phyloP scores from a whole-genome alignment of 2,329 filamentous ascomycete genomes.

The Huntiella omanensis region DNA sequence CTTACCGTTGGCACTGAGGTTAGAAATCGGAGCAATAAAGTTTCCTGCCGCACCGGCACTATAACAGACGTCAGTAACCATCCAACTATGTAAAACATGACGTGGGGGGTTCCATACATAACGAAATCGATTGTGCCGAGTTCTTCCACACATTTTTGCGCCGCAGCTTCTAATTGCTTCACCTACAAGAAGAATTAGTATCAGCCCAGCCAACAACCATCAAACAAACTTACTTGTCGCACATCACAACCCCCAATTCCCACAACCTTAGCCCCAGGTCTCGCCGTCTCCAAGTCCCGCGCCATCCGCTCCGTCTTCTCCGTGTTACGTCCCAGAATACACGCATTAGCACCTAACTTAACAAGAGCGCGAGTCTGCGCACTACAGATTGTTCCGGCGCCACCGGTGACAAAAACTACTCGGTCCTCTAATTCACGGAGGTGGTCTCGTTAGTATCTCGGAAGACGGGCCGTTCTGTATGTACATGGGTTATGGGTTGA shows the following conservation, averaged over 20 bases:
- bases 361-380: conserved; percentile 86
- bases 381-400: conserved; percentile 83
- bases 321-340: conserved; percentile 77
- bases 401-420: conserved; percentile 88
- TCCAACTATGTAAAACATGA: neutral
- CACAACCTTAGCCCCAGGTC: conserved; percentile 64
- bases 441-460: too few relatives aligned
- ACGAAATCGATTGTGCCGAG: conserved; percentile 81
- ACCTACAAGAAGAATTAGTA: conserved; percentile 19
- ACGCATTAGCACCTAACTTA: conserved; percentile 77
- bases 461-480: too few relatives aligned
- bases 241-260: conserved; percentile 71
- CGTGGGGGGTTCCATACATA: conserved; percentile 41
- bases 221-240: conserved; percentile 34
- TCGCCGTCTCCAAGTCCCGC: conserved; percentile 60
- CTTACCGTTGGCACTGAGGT: conserved; percentile 52
- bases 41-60: conserved; percentile 91
- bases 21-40: conserved; percentile 71
- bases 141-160: conserved; percentile 61
- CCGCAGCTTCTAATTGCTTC: conserved; percentile 51
- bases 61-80: conserved; percentile 7
- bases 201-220: neutral
- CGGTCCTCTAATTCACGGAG: conserved; percentile 43
- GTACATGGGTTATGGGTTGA: too few relatives aligned
- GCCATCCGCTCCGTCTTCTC: conserved; percentile 74